phyloP scores from a whole-genome alignment of 1,139 yeast species.

The Suhomyces wounanorum region DNA sequence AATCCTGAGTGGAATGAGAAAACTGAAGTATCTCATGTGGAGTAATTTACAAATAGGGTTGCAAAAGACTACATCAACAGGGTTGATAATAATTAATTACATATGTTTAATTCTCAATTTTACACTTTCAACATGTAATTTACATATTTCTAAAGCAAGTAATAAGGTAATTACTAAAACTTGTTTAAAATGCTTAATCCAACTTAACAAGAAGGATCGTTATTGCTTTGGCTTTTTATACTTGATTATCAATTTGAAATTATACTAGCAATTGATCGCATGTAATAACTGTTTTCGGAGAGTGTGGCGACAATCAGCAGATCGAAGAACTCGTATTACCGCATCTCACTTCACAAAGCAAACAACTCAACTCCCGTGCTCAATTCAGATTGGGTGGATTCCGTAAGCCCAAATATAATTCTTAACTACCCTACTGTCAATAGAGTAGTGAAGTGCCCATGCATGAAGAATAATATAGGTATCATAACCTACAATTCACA shows the following conservation, averaged over 20 bases:
- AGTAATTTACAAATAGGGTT: slow-evolving; percentile 19
- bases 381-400: neutral
- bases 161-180: too few species aligned
- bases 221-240: too few species aligned
- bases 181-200: too few species aligned
- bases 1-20: slow-evolving; percentile 63
- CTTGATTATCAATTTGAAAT: too few species aligned
- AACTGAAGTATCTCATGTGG: slow-evolving; percentile 52
- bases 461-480: neutral
- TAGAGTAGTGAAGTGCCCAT: neutral
- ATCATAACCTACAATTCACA: neutral
- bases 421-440: neutral
- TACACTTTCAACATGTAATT: neutral
- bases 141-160: too few species aligned
- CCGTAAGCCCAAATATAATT: neutral
- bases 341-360: neutral
- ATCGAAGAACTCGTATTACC: neutral
- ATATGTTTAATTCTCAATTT: neutral
- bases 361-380: neutral
- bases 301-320: neutral
- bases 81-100: neutral
- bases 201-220: too few species aligned
- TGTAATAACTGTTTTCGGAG: neutral
- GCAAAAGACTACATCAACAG: neutral
- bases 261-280: neutral